phyloP scores from a whole-genome alignment of 129 eudicot genomes.

The Gnaphalium uliginosum region DNA sequence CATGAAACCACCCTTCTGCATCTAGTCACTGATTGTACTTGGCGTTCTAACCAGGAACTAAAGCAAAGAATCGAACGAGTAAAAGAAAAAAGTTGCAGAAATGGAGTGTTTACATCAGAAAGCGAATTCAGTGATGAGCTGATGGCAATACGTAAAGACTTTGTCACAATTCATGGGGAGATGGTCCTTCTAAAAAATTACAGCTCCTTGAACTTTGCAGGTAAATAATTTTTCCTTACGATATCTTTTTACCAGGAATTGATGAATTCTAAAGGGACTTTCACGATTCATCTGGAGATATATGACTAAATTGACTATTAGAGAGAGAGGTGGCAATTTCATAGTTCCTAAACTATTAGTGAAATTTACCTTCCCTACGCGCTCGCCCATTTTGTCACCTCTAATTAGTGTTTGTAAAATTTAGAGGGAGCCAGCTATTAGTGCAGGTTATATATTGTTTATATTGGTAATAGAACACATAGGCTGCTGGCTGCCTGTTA shows the following conservation, averaged over 20 bases:
- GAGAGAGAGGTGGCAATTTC: no score
- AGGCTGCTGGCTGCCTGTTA: neutral
- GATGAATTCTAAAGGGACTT: neutral
- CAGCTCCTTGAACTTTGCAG: slow-evolving; percentile 94
- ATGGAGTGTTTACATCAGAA: slow-evolving; percentile 61
- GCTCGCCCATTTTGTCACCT: no score
- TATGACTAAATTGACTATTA: no score
- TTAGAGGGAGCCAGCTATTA: no score
- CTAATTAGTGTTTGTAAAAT: no score
- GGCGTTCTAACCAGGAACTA: slow-evolving; percentile 45
- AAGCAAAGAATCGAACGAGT: slow-evolving; percentile 68
- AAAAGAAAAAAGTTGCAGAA: slow-evolving; percentile 46
- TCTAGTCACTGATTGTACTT: slow-evolving; percentile 9
- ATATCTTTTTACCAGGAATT: neutral
- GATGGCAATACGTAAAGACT: slow-evolving; percentile 76
- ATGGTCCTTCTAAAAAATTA: slow-evolving; percentile 96
- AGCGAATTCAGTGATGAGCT: slow-evolving; percentile 60
- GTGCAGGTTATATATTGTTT: no score
- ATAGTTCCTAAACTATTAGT: no score
- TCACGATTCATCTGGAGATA: no score
- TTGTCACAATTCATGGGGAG: slow-evolving; percentile 80
- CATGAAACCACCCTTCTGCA: neutral
- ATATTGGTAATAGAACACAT: no score
- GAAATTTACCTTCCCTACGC: no score
- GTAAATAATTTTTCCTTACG: slow-evolving; percentile 32